Evolutionary conservation across 2,329 filamentous ascomycete genomes (phyloP).

Genomic region (Sporothrix pseudoabietina): DNA sequence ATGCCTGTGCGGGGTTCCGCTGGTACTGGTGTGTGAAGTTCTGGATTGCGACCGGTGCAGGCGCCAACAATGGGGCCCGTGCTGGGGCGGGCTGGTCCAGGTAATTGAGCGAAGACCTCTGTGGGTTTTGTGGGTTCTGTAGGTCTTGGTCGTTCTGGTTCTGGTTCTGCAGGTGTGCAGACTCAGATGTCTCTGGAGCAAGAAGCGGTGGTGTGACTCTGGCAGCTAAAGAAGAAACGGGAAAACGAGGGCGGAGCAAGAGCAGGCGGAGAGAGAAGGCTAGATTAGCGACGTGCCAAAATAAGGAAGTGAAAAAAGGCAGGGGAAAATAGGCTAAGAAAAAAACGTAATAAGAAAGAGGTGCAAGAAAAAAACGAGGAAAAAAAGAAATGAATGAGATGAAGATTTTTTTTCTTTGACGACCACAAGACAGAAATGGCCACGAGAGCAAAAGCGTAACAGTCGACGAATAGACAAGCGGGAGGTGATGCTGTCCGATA

Average conservation of each 20-base stretch:
- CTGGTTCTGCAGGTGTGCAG: not conserved
- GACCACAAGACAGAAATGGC: not conserved
- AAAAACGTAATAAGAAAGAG: not conserved
- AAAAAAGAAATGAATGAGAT: not conserved
- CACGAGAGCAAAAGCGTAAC: not conserved
- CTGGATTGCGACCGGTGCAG: slow-evolving; percentile 27
- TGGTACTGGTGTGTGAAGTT: slow-evolving; percentile 21
- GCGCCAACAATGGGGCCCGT: slow-evolving; percentile 24
- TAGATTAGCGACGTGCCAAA: slow-evolving; percentile 17
- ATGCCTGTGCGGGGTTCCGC: slow-evolving; percentile 23
- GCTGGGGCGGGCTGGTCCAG: slow-evolving; percentile 25
- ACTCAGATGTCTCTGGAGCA: not conserved
- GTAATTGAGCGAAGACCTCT: slow-evolving; percentile 1
- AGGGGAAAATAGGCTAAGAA: not conserved
- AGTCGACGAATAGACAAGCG: not conserved
- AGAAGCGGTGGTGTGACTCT: slow-evolving; percentile 29
- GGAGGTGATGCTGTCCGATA: not conserved
- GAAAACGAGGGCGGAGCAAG: not conserved
- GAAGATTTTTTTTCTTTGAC: not conserved
- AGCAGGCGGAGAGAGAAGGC: not conserved
- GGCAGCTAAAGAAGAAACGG: not conserved
- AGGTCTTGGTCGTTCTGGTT: not conserved
- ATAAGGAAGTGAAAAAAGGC: not conserved
- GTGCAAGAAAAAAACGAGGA: not conserved
- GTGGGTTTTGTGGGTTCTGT: slow-evolving; percentile 10